phyloP scores from a whole-genome alignment of 352 stramenopile species.

The Phytophthora sansomeana region DNA sequence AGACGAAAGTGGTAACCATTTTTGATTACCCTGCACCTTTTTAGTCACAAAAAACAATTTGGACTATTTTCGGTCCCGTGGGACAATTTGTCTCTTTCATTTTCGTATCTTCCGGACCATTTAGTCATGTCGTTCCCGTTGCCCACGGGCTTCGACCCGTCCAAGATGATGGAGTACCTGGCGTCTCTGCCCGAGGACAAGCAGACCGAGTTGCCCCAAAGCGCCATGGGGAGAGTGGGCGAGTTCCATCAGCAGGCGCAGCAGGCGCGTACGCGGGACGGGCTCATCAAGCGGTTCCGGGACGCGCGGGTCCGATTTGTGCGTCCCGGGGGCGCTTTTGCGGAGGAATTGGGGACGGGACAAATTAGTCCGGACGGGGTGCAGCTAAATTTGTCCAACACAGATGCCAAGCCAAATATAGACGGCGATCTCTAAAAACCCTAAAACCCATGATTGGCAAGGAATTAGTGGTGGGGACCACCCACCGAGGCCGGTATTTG shows the following conservation, averaged over 20 bases:
- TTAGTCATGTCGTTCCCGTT: slow-evolving; percentile 21
- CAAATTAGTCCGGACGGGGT: not conserved
- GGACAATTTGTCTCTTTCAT: too few relatives aligned
- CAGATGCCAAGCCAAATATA: slow-evolving; percentile 20
- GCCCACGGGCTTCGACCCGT: slow-evolving; percentile 14
- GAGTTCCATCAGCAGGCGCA: not conserved
- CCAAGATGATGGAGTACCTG: slow-evolving; percentile 20
- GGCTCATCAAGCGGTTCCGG: slow-evolving; percentile 32
- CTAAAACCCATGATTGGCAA: slow-evolving; percentile 35
- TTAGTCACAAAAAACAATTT: too few relatives aligned
- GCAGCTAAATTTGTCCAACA: not conserved
- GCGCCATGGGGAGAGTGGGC: not conserved
- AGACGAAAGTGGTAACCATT: too few relatives aligned
- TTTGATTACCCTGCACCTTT: too few relatives aligned
- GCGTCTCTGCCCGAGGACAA: slow-evolving; percentile 8
- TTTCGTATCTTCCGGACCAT: too few relatives aligned
- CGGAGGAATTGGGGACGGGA: too few relatives aligned
- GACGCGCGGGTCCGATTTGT: slow-evolving; percentile 24
- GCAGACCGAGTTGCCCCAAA: slow-evolving; percentile 4
- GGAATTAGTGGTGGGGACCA: slow-evolving; percentile 36
- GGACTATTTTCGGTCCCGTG: too few relatives aligned
- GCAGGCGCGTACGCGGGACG: slow-evolving; percentile 11
- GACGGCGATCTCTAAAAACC: slow-evolving; percentile 10
- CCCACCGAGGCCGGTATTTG: slow-evolving; percentile 38
- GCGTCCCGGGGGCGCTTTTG: slow-evolving; percentile 28